Conservation (phyloP, 257 asterid species). For the Nicotiana noctiflora region DNA sequence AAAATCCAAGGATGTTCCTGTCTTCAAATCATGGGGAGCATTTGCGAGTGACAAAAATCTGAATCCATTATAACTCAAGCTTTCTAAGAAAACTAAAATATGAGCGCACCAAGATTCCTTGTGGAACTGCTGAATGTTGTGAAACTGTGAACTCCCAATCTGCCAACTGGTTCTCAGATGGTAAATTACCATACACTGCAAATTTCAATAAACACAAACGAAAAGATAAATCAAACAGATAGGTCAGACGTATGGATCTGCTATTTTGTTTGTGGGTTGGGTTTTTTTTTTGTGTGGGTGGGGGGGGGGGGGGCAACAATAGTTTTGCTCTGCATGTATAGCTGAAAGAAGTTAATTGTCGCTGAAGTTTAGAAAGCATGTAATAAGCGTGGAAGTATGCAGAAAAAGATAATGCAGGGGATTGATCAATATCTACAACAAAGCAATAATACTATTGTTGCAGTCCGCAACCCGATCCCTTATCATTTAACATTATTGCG, state of each 20-base stretch:
- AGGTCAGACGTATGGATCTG: not conserved
- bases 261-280: not conserved
- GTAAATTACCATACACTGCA: constrained; percentile 91
- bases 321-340: not conserved
- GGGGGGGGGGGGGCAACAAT: not conserved
- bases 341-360: not conserved
- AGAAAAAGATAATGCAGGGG: not conserved
- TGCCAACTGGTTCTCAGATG: constrained; percentile 73
- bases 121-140: constrained; percentile 69
- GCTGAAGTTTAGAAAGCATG: not conserved
- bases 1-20: not conserved
- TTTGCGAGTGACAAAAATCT: not conserved
- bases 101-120: constrained; percentile 37
- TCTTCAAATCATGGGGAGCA: not conserved
- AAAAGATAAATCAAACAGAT: not conserved
- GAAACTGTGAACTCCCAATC: constrained; percentile 95
- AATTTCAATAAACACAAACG: not conserved
- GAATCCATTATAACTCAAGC: not conserved
- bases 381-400: not conserved
- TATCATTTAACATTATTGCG: no score
- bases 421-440: no score
- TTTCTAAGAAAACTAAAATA: constrained; percentile 3
- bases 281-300: not conserved
- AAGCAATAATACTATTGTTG: no score
- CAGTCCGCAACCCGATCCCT: no score